Conservation (phyloP, 2,329 filamentous ascomycete genomes). For the Talaromyces sp. region DNA sequence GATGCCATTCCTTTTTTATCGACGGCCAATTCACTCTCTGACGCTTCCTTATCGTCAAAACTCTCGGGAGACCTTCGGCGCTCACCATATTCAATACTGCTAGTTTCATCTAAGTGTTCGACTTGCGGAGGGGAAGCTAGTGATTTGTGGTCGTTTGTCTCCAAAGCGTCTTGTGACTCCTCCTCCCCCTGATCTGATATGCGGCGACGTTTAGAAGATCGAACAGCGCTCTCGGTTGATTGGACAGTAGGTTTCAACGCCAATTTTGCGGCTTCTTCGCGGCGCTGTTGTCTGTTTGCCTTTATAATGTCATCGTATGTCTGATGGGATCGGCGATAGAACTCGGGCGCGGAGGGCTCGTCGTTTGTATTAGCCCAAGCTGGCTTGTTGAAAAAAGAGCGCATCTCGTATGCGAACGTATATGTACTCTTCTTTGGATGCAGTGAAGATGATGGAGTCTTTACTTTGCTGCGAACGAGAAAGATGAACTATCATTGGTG, state of each 20-base stretch:
- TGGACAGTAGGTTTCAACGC: constrained; percentile 2
- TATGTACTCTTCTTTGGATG: neutral
- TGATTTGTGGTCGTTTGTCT: neutral
- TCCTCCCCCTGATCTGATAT: constrained; percentile 19
- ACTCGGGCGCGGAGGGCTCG: constrained; percentile 32
- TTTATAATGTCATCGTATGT: constrained; percentile 44
- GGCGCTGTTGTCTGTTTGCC: constrained; percentile 33
- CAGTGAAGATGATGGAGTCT: neutral
- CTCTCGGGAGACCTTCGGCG: neutral
- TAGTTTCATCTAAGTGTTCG: neutral
- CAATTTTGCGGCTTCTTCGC: constrained; percentile 22
- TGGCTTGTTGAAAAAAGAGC: constrained; percentile 53
- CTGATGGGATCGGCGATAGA: constrained; percentile 47
- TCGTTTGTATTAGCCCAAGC: constrained; percentile 43
- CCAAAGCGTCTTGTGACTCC: neutral
- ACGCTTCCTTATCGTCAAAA: neutral
- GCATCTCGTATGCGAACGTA: constrained; percentile 23
- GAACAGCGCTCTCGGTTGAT: neutral
- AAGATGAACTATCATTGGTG: neutral
- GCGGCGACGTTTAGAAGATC: constrained; percentile 22
- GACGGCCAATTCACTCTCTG: neutral
- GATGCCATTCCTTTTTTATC: neutral
- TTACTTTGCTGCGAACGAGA: neutral
- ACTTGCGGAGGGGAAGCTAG: neutral
- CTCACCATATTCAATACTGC: neutral